These are phyloP conservation scores for Penicillium arizonense DNA, from an alignment of 495 filamentous ascomycete genomes.

Conservation along the genomic window DNA sequence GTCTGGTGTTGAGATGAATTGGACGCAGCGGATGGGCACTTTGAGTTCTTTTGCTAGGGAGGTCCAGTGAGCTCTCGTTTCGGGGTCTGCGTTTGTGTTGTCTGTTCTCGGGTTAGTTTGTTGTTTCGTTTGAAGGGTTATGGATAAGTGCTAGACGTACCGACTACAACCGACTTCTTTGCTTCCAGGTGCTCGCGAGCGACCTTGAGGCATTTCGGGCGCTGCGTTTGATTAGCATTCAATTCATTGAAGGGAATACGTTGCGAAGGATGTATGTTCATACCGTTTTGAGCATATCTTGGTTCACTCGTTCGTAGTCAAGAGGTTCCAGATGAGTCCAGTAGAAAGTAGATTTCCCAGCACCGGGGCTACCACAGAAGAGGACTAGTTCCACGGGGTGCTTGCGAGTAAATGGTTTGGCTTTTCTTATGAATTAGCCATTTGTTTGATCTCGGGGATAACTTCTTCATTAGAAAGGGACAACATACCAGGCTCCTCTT, in stretches of 20 bases:
- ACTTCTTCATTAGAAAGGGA: neutral
- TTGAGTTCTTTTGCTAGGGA: slow-evolving; percentile 65
- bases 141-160: slow-evolving; percentile 47
- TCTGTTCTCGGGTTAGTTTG: slow-evolving; percentile 49
- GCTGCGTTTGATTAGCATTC: slow-evolving; percentile 34
- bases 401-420: slow-evolving; percentile 54
- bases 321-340: slow-evolving; percentile 75
- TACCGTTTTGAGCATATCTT: slow-evolving; percentile 84
- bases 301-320: slow-evolving; percentile 83
- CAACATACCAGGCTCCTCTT: slow-evolving; percentile 32
- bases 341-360: slow-evolving; percentile 91
- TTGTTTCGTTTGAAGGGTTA: neutral
- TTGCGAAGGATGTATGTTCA: slow-evolving; percentile 16
- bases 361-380: slow-evolving; percentile 83
- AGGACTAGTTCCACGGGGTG: slow-evolving; percentile 73
- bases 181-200: slow-evolving; percentile 62
- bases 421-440: neutral
- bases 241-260: neutral
- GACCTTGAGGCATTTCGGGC: slow-evolving; percentile 81
- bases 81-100: slow-evolving; percentile 85
- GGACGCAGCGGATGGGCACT: slow-evolving; percentile 80
- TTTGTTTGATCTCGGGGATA: neutral
- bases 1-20: slow-evolving; percentile 69
- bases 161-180: slow-evolving; percentile 69
- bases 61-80: slow-evolving; percentile 73